Conservation (phyloP, 306 rosid species). For the Astragalus glycyphyllos region DNA sequence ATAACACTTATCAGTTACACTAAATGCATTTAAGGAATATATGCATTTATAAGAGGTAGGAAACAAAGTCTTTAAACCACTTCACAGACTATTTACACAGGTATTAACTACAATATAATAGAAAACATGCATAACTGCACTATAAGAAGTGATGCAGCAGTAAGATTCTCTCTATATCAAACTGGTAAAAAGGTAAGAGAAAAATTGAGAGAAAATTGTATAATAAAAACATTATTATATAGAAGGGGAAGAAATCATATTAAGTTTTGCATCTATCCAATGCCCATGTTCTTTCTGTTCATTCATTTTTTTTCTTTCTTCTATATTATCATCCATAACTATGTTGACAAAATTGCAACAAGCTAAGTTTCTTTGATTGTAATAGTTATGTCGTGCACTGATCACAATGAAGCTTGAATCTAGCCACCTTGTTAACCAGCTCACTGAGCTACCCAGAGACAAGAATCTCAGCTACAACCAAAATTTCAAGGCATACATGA, state of each 20-base stretch:
- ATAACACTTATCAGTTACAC: slow-evolving; percentile 24
- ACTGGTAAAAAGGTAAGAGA: slow-evolving; percentile 7
- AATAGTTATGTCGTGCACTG: neutral
- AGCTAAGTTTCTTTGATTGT: neutral
- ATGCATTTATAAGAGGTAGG: slow-evolving; percentile 18
- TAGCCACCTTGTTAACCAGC: neutral
- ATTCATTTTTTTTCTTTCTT: neutral
- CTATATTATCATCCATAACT: slow-evolving; percentile 13
- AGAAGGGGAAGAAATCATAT: neutral
- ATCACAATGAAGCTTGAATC: slow-evolving; percentile 12
- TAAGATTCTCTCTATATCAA: slow-evolving; percentile 16
- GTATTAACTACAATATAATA: slow-evolving; percentile 23
- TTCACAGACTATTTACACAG: slow-evolving; percentile 14
- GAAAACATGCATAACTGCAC: slow-evolving; percentile 30
- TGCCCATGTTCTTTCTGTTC: neutral
- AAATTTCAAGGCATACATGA: slow-evolving; percentile 6
- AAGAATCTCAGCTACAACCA: slow-evolving; percentile 6
- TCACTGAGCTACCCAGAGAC: slow-evolving; percentile 13
- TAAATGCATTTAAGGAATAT: slow-evolving; percentile 23
- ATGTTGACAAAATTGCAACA: slow-evolving; percentile 13
- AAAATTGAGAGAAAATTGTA: slow-evolving; percentile 7
- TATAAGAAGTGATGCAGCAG: neutral
- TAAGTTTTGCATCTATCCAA: slow-evolving; percentile 8
- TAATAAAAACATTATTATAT: slow-evolving; percentile 1
- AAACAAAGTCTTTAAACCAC: slow-evolving; percentile 23